A percentile compares a stretch with the other conserved stretches of the same genome.
Evolutionary conservation across 2,329 filamentous ascomycete species (phyloP).

Genomic region (Colletotrichum tropicicola): DNA sequence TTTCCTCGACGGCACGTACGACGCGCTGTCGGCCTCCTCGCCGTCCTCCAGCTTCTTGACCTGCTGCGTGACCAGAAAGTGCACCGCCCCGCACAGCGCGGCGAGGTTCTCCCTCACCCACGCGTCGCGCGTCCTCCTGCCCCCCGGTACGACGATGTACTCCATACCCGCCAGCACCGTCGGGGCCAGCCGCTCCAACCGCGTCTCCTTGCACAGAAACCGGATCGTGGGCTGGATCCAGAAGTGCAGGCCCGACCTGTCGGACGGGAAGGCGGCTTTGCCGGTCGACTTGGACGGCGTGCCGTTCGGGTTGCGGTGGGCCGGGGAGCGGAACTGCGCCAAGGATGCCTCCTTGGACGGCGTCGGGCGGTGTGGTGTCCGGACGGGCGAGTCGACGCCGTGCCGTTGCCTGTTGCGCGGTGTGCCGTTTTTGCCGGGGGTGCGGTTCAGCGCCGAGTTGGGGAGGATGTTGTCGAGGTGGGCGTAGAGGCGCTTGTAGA

Average conservation of each 20-base stretch:
- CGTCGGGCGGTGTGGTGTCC: conserved; percentile 40
- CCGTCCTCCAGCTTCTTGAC: conserved; percentile 51
- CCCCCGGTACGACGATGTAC: conserved; percentile 55
- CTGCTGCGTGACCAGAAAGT: conserved; percentile 66
- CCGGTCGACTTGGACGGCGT: conserved; percentile 51
- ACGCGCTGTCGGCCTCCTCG: conserved; percentile 48
- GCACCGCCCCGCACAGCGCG: conserved; percentile 67
- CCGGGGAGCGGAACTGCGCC: conserved; percentile 52
- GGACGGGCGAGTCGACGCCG: conserved; percentile 34
- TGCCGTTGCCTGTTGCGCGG: conserved; percentile 39
- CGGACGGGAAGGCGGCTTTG: conserved; percentile 36
- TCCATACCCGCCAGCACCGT: conserved; percentile 81
- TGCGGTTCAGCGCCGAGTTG: conserved; percentile 43
- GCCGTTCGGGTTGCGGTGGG: conserved; percentile 31
- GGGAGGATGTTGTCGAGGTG: conserved; percentile 81
- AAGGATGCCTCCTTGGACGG: conserved; percentile 57
- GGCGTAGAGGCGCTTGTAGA: conserved; percentile 85
- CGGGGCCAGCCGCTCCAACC: conserved; percentile 69
- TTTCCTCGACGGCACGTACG: conserved; percentile 54
- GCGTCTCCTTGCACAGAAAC: conserved; percentile 69
- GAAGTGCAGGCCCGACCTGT: conserved; percentile 55
- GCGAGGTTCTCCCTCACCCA: conserved; percentile 60
- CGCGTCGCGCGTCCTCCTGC: conserved; percentile 54
- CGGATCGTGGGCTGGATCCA: conserved; percentile 79
- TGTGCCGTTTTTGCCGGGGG: conserved; percentile 42